Evolutionary conservation across 805 yeast species (phyloP).

Genomic region (Hanseniaspora clermontiae): DNA sequence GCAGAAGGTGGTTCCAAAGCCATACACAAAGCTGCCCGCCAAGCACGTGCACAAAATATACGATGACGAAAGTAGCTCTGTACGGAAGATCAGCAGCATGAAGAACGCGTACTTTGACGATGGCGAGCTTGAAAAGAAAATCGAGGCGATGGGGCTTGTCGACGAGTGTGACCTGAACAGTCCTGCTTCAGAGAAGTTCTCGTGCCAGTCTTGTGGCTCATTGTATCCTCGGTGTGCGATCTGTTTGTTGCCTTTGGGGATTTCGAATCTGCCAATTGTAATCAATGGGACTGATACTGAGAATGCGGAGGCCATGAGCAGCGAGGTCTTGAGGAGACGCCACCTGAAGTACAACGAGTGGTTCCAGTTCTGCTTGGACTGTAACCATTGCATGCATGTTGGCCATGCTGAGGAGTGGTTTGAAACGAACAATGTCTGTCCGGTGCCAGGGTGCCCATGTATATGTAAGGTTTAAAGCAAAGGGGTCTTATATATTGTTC

Average conservation of each 20-base stretch:
- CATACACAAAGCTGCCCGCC: background rate
- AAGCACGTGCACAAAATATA: slow-evolving; percentile 1
- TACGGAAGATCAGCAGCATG: background rate
- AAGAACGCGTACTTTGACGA: background rate
- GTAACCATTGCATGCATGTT: slow-evolving; percentile 91
- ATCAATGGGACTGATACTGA: slow-evolving; percentile 21
- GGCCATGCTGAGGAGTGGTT: slow-evolving; percentile 97
- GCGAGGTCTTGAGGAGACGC: slow-evolving; percentile 16
- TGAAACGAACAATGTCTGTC: slow-evolving; percentile 71
- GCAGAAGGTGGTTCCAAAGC: background rate
- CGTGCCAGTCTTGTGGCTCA: slow-evolving; percentile 77
- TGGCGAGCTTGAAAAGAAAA: background rate
- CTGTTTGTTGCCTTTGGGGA: slow-evolving; percentile 69
- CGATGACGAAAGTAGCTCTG: background rate
- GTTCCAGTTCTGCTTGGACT: slow-evolving; percentile 83
- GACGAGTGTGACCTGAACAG: background rate
- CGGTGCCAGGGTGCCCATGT: slow-evolving; percentile 88
- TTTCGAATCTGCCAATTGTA: slow-evolving; percentile 26
- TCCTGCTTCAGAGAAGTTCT: slow-evolving; percentile 20
- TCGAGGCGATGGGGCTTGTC: background rate
- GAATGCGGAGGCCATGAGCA: background rate
- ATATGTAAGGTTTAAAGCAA: slow-evolving; percentile 41
- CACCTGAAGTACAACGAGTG: slow-evolving; percentile 46
- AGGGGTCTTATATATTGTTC: too few relatives aligned
- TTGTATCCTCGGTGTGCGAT: slow-evolving; percentile 85